Evolutionary conservation across 2,329 filamentous ascomycete species (phyloP).

Genomic region (Fusarium sp.): DNA sequence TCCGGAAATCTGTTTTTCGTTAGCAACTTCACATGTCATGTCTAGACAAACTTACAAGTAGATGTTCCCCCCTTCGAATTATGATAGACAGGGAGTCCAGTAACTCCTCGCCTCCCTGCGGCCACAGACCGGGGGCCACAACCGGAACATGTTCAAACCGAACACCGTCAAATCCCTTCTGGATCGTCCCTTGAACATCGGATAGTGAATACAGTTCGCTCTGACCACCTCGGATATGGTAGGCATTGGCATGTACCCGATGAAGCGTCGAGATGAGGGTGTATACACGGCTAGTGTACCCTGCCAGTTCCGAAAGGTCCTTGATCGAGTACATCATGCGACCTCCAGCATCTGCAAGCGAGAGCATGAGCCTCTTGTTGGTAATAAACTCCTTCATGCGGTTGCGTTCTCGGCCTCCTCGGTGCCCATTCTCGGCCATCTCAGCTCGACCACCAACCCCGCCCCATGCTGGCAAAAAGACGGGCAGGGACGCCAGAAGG

Average conservation of each 20-base stretch:
- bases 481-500: constrained; percentile 88
- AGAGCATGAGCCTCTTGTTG: constrained; percentile 98
- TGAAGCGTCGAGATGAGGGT: constrained; percentile 95
- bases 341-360: constrained; percentile 92
- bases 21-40: constrained; percentile 11
- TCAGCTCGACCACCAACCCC: constrained; percentile 81
- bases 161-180: constrained; percentile 95
- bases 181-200: constrained; percentile 92
- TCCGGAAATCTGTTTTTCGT: constrained; percentile 75
- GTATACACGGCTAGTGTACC: constrained; percentile 96
- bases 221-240: constrained; percentile 73
- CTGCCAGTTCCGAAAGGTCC: constrained; percentile 93
- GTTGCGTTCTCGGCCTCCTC: constrained; percentile 75
- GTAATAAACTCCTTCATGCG: constrained; percentile 99
- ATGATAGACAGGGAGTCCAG: constrained; percentile 90
- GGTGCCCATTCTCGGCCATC: constrained; percentile 62
- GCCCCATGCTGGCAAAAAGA: constrained; percentile 95
- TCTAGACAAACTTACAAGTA: constrained; percentile 66
- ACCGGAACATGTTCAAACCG: constrained; percentile 93
- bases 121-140: constrained; percentile 88
- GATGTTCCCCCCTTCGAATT: constrained; percentile 89
- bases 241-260: constrained; percentile 90
- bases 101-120: constrained; percentile 90
- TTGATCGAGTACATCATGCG: constrained; percentile 99
- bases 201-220: constrained; percentile 89